Conservation (phyloP, 2,329 filamentous ascomycete species). For the Myriosclerotinia duriaeana region DNA sequence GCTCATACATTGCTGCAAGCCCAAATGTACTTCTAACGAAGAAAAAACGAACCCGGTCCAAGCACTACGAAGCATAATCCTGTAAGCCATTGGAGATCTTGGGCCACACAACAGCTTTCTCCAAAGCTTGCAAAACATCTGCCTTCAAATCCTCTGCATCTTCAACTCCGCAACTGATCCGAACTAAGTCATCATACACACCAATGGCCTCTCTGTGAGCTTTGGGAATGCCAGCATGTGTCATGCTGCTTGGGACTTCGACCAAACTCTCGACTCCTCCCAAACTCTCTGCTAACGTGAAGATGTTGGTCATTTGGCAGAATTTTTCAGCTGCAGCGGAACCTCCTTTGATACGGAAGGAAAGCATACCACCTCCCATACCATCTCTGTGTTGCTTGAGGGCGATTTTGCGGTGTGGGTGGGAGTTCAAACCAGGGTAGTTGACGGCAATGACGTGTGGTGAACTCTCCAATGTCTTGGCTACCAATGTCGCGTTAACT, state of each 20-base stretch:
- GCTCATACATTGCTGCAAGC: not conserved
- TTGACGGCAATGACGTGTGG: constrained; percentile 86
- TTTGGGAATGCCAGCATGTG: constrained; percentile 89
- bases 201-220: constrained; percentile 89
- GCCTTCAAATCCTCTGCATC: constrained; percentile 79
- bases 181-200: constrained; percentile 90
- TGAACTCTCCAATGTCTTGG: constrained; percentile 73
- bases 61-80: not conserved
- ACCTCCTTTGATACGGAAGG: constrained; percentile 89
- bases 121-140: constrained; percentile 80
- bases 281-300: constrained; percentile 88
- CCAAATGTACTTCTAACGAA: not conserved
- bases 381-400: constrained; percentile 89
- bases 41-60: not conserved
- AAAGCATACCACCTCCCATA: constrained; percentile 96
- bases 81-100: constrained; percentile 38
- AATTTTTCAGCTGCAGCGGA: constrained; percentile 84
- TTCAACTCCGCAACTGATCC: constrained; percentile 92
- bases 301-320: constrained; percentile 85
- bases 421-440: constrained; percentile 87
- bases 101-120: constrained; percentile 61
- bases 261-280: constrained; percentile 90
- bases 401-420: constrained; percentile 82
- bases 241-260: constrained; percentile 94
- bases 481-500: constrained; percentile 76